These are phyloP conservation scores for Podospora anserina DNA, from an alignment of 495 filamentous ascomycete genomes.

Conservation along the genomic window DNA sequence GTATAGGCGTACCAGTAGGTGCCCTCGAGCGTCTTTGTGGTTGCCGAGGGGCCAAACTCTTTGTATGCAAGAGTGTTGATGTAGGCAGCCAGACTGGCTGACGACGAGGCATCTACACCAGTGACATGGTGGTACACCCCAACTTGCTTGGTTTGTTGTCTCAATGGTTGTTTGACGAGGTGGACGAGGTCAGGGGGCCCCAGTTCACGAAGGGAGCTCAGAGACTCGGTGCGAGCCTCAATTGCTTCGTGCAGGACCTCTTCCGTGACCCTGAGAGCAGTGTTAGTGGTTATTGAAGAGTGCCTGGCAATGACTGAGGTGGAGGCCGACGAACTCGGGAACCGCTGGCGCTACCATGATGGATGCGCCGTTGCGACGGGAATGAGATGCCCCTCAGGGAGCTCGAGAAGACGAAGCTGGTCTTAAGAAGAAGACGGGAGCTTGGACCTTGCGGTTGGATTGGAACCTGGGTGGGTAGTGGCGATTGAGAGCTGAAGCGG, in stretches of 20 bases:
- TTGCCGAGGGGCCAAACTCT: slow-evolving; percentile 69
- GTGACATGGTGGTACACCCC: slow-evolving; percentile 98
- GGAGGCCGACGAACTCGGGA: slow-evolving; percentile 67
- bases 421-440: neutral
- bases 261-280: slow-evolving; percentile 72
- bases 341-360: slow-evolving; percentile 85
- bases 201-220: slow-evolving; percentile 80
- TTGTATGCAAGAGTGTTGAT: slow-evolving; percentile 95
- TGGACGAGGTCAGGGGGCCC: slow-evolving; percentile 95
- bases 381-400: slow-evolving; percentile 1
- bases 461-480: neutral
- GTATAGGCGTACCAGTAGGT: slow-evolving; percentile 72
- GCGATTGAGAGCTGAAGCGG: neutral
- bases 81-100: slow-evolving; percentile 93
- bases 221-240: slow-evolving; percentile 81
- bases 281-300: neutral
- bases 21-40: slow-evolving; percentile 86
- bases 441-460: slow-evolving; percentile 8
- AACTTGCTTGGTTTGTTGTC: slow-evolving; percentile 61
- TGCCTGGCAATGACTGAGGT: slow-evolving; percentile 23
- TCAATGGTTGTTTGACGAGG: slow-evolving; percentile 78
- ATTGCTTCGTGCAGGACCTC: slow-evolving; percentile 84
- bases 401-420: slow-evolving; percentile 3
- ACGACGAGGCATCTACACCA: slow-evolving; percentile 94
- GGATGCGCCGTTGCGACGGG: slow-evolving; percentile 5